A percentile compares a stretch with the other conserved stretches of the same genome.
These are phyloP conservation scores for Ambrosia hybrid DNA, from an alignment of 140 eudicot species.

Conservation along the genomic window DNA sequence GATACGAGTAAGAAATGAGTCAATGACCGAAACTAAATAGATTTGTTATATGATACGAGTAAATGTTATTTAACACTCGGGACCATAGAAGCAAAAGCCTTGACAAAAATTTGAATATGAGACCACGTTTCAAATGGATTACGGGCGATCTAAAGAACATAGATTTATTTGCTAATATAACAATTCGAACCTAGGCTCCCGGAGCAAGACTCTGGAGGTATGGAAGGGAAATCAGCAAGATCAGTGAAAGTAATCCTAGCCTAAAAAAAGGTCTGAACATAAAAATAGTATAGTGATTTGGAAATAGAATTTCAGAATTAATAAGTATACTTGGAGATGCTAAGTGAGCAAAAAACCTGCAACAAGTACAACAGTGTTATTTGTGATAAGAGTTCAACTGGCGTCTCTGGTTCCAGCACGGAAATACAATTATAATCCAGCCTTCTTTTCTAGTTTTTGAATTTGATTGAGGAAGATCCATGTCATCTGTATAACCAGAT, in stretches of 20 bases:
- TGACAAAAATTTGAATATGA: conserved; percentile 2
- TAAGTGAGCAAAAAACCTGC: conserved; percentile 31
- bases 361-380: conserved; percentile 38
- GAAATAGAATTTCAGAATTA: conserved; percentile 16
- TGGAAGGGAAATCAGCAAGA: background rate
- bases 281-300: conserved; percentile 21
- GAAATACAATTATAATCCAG: conserved; percentile 32
- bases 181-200: conserved; percentile 17
- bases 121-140: conserved; percentile 4
- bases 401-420: conserved; percentile 14
- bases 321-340: conserved; percentile 33
- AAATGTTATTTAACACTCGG: background rate
- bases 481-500: conserved; percentile 40
- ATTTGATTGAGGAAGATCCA: conserved; percentile 58
- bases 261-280: conserved; percentile 18
- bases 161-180: conserved; percentile 25
- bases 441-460: conserved; percentile 41
- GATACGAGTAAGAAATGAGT: background rate
- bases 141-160: conserved; percentile 5
- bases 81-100: background rate
- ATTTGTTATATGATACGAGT: background rate
- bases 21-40: background rate
- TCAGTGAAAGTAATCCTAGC: conserved; percentile 28
- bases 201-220: conserved; percentile 17
- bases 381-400: conserved; percentile 26